Conservation (phyloP, 352 stramenopile genomes). For the Elongisporangium senticosum region DNA sequence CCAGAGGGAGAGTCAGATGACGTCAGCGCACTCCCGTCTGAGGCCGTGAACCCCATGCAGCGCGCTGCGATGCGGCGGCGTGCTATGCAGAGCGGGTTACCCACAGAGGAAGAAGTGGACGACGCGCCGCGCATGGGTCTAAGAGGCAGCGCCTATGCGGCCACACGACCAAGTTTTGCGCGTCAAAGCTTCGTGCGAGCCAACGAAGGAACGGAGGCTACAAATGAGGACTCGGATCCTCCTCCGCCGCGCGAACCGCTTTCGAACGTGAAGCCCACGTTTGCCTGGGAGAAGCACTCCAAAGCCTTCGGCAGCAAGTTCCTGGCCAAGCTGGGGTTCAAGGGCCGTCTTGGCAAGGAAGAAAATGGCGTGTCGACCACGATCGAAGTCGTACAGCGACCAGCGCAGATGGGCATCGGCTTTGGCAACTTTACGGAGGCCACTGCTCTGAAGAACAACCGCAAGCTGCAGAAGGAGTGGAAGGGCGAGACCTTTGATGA, state of each 20-base stretch:
- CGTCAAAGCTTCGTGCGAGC: not conserved
- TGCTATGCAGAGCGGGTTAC: not conserved
- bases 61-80: conserved; percentile 12
- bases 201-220: not conserved
- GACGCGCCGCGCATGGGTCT: not conserved
- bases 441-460: conserved; percentile 89
- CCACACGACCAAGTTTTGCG: not conserved
- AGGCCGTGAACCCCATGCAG: conserved; percentile 12
- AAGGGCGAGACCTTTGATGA: conserved; percentile 63
- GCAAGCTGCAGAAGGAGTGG: conserved; percentile 89
- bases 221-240: not conserved
- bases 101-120: conserved; percentile 13
- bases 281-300: conserved; percentile 94
- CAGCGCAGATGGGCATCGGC: conserved; percentile 90
- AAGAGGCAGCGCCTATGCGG: not conserved
- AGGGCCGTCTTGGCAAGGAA: conserved; percentile 89
- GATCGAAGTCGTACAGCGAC: conserved; percentile 92
- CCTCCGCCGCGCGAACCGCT: not conserved
- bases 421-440: conserved; percentile 93
- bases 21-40: not conserved
- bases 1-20: not conserved
- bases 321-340: conserved; percentile 95
- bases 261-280: conserved; percentile 8
- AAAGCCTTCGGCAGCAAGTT: conserved; percentile 96
- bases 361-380: conserved; percentile 90